Conservation (phyloP, 116 monocot species). For the Posidonia oceanica region DNA sequence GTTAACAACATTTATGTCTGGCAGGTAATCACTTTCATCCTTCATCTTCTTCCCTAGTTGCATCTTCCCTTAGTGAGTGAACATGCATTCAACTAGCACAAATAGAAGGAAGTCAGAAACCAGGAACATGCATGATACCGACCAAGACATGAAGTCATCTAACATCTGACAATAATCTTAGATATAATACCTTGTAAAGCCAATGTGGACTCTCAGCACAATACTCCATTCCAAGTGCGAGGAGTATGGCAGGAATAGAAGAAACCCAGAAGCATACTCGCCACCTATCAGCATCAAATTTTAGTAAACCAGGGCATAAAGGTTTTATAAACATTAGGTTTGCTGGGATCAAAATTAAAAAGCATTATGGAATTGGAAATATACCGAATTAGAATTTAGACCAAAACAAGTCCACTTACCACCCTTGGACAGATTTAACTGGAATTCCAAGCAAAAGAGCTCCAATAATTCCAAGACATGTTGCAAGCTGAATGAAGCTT, state of each 20-base stretch:
- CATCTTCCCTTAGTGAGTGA: too few relatives aligned
- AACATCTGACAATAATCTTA: background rate
- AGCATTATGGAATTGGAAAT: too few relatives aligned
- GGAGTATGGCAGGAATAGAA: slow-evolving; percentile 59
- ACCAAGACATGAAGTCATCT: background rate
- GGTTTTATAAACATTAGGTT: too few relatives aligned
- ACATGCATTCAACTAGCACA: background rate
- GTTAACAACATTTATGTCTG: too few relatives aligned
- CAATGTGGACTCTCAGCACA: slow-evolving; percentile 98
- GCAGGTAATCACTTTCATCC: too few relatives aligned
- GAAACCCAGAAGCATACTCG: slow-evolving; percentile 94
- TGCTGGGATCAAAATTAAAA: too few relatives aligned
- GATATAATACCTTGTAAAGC: slow-evolving; percentile 74
- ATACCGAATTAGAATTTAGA: background rate
- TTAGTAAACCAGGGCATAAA: background rate
- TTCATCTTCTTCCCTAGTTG: too few relatives aligned
- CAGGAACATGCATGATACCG: background rate
- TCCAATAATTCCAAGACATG: slow-evolving; percentile 86
- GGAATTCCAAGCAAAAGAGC: slow-evolving; percentile 78
- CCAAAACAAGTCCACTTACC: slow-evolving; percentile 3
- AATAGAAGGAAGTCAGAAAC: background rate
- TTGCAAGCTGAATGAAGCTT: slow-evolving; percentile 95
- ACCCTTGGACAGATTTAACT: slow-evolving; percentile 29
- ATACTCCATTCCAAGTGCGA: slow-evolving; percentile 70
- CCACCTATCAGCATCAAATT: slow-evolving; percentile 50